Evolutionary conservation across 441 rosid species (phyloP), one percentile per base, ranked within the genome.

Genomic region (Erodium moschatum): DNA sequence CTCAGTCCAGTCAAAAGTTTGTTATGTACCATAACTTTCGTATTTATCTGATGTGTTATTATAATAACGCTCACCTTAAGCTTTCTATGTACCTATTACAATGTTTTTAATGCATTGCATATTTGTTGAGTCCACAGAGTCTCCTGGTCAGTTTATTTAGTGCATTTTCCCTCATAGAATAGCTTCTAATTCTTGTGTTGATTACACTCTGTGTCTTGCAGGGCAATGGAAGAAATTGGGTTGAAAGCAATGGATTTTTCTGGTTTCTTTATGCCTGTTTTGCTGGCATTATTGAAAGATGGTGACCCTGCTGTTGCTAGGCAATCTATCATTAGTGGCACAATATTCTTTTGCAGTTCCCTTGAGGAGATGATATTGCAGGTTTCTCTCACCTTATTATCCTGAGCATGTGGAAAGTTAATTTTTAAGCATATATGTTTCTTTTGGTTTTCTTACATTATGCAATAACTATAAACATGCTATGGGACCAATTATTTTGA

Each of bases 281-380:
- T 92, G 70, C 73, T 96, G 79, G 81, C 79, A 40, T 84, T 83
- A 73, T 74, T 84, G 73, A 86, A 77, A 84, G 99, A 95, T 74
- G 72, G 66, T 58, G 91, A 88, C 75, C 76, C 83, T 7, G 10
- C 58, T 75, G 86, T 96, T 81, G 91, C 86, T 16, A 82, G 78
- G 73, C 85, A 86, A 74, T 83, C 97, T 67, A 79, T 96, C 78
- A 81, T 87, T 73, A 74, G 81, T 66, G 97, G 97, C 46, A 86
- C 85, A 10, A 75, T 81, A 72, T 79, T 92, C 73, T 92, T 80
- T 79, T 82, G 87, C 77, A 65, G 75, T 46, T 79, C 86, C 73
- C 82, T 96, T 69, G 91, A 86, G 85, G 93, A 90, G 85, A 78
- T 92, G 89, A 74, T 85, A 71, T 70, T 85, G 81, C 98, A 96